Conservation (phyloP, 2,329 filamentous ascomycete species). For the Colletotrichum agaves region DNA sequence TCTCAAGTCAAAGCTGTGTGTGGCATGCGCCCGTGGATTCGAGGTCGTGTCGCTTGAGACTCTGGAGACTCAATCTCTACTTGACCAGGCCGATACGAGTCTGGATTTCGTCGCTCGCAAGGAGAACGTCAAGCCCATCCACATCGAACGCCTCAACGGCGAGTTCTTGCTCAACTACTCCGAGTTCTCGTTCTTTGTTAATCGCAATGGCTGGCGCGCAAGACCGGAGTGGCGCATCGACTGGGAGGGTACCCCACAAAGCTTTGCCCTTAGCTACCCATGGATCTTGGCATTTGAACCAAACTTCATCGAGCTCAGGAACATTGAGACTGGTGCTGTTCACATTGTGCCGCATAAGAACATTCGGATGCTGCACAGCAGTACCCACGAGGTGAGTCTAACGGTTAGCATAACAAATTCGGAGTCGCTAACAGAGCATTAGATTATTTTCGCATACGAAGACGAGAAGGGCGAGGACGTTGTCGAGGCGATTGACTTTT, state of each 20-base stretch:
- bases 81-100: slow-evolving; percentile 97
- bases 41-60: slow-evolving; percentile 97
- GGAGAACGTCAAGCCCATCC: slow-evolving; percentile 93
- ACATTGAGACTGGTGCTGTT: slow-evolving; percentile 93
- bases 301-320: slow-evolving; percentile 95
- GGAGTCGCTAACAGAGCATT: slow-evolving; percentile 30
- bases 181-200: slow-evolving; percentile 99
- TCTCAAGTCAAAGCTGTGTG: slow-evolving; percentile 94
- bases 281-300: slow-evolving; percentile 98
- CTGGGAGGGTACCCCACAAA: slow-evolving; percentile 94
- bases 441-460: slow-evolving; percentile 99
- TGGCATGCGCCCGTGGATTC: slow-evolving; percentile 94
- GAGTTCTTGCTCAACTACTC: slow-evolving; percentile 98
- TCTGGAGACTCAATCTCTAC: slow-evolving; percentile 95
- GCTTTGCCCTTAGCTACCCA: slow-evolving; percentile 93
- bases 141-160: slow-evolving; percentile 96
- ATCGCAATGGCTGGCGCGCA: slow-evolving; percentile 96
- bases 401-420: not conserved
- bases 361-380: slow-evolving; percentile 96
- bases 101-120: slow-evolving; percentile 96
- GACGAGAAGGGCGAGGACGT: slow-evolving; percentile 94
- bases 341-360: slow-evolving; percentile 97
- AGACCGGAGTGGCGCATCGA: slow-evolving; percentile 96
- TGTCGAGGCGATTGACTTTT: slow-evolving; percentile 96
- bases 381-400: slow-evolving; percentile 86